These are phyloP conservation scores for Diaporthe humulicola DNA, from an alignment of 2,329 filamentous ascomycete genomes.

Conservation along the genomic window DNA sequence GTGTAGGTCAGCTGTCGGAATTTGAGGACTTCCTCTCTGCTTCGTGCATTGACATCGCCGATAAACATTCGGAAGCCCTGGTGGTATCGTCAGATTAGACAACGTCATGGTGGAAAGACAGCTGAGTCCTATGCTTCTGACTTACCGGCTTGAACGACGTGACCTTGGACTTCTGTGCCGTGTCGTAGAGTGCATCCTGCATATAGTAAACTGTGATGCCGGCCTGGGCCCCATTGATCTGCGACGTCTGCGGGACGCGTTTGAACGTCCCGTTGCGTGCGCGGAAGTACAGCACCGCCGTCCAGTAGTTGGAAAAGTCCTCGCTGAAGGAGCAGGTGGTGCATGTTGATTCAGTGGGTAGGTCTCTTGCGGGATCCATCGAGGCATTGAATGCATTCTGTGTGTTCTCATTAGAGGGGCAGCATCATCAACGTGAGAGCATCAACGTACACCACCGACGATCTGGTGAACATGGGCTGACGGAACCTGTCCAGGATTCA, in stretches of 20 bases:
- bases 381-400: conserved; percentile 55
- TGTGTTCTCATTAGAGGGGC: background rate
- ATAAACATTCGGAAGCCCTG: conserved; percentile 59
- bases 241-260: conserved; percentile 34
- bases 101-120: background rate
- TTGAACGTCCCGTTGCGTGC: conserved; percentile 35
- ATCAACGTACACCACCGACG: conserved; percentile 55
- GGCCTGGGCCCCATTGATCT: conserved; percentile 61
- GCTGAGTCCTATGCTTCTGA: background rate
- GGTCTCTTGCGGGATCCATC: conserved; percentile 47
- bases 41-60: conserved; percentile 52
- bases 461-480: conserved; percentile 69
- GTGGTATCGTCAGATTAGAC: conserved; percentile 9
- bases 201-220: conserved; percentile 57
- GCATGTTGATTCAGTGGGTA: conserved; percentile 51
- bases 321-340: conserved; percentile 35
- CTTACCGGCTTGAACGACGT: conserved; percentile 54
- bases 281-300: conserved; percentile 34
- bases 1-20: conserved; percentile 54
- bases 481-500: conserved; percentile 58
- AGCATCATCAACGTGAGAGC: background rate
- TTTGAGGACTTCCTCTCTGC: conserved; percentile 44
- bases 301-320: conserved; percentile 39
- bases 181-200: conserved; percentile 29
- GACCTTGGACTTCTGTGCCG: conserved; percentile 40